Evolutionary conservation across 2,329 filamentous ascomycete genomes (phyloP).

Genomic region (Aspergillus fumigatiaffinis): DNA sequence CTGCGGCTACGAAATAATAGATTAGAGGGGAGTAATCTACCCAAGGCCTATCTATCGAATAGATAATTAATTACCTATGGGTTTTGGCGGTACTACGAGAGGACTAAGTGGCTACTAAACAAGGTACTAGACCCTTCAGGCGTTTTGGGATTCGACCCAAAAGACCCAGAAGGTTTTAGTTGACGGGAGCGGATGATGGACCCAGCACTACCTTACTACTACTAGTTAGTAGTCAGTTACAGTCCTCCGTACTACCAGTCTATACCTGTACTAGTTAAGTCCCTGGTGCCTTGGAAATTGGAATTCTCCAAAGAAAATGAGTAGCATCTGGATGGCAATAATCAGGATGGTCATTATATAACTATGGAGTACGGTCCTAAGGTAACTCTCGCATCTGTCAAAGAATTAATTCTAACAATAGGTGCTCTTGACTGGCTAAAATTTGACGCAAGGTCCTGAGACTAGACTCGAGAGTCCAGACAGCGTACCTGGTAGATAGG

Average conservation of each 20-base stretch:
- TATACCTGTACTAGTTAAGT: neutral
- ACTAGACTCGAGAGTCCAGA: neutral
- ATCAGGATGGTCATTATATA: neutral
- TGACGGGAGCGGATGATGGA: neutral
- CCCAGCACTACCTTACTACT: neutral
- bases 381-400: neutral
- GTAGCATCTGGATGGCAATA: neutral
- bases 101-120: neutral
- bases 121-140: neutral
- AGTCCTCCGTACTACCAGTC: too few species aligned
- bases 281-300: neutral
- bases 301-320: neutral
- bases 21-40: neutral
- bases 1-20: neutral
- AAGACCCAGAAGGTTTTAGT: neutral
- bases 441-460: neutral
- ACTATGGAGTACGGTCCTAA: neutral
- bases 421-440: neutral
- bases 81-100: conserved; percentile 1
- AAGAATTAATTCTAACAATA: neutral
- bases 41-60: neutral
- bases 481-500: too few species aligned
- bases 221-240: neutral
- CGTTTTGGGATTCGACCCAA: neutral
- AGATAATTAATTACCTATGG: neutral